Evolutionary conservation across 805 yeast genomes (phyloP).

Genomic region (Wickerhamomyces chaumierensis): DNA sequence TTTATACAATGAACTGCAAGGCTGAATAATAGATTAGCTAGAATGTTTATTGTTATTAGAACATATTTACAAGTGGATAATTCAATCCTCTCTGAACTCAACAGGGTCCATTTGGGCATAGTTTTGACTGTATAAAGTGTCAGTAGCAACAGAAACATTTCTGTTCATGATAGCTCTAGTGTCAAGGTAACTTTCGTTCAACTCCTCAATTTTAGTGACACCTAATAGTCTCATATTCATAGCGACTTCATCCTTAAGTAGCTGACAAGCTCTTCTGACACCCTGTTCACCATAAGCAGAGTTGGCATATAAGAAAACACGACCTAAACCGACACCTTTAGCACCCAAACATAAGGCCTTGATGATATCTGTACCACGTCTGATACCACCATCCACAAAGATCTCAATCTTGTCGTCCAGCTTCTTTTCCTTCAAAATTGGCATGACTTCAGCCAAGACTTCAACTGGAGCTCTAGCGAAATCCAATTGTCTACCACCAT

Average conservation of each 20-base stretch:
- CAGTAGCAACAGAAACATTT: conserved; percentile 37
- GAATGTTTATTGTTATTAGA: too few relatives aligned
- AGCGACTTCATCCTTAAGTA: conserved; percentile 58
- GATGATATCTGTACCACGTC: conserved; percentile 56
- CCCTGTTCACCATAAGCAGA: conserved; percentile 55
- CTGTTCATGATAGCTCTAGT: conserved; percentile 30
- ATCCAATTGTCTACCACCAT: conserved; percentile 86
- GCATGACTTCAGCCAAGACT: conserved; percentile 61
- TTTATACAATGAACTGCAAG: too few relatives aligned
- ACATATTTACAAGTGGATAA: background rate
- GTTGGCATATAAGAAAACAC: conserved; percentile 57
- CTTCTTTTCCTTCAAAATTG: conserved; percentile 33
- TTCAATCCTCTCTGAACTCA: conserved; percentile 26
- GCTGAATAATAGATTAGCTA: too few relatives aligned
- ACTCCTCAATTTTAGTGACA: conserved; percentile 45
- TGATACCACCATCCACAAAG: conserved; percentile 58
- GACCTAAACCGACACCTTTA: conserved; percentile 58
- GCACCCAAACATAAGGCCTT: conserved; percentile 65
- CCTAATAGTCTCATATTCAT: conserved; percentile 79
- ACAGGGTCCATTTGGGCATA: conserved; percentile 49
- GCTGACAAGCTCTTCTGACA: conserved; percentile 44
- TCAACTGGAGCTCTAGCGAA: conserved; percentile 71
- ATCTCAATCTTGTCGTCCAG: conserved; percentile 42
- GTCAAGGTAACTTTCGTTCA: conserved; percentile 55
- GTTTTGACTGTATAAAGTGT: conserved; percentile 39